These are phyloP conservation scores for Chrysosphaeria jannelii DNA, from an alignment of 2,329 filamentous ascomycete species.

Conservation along the genomic window DNA sequence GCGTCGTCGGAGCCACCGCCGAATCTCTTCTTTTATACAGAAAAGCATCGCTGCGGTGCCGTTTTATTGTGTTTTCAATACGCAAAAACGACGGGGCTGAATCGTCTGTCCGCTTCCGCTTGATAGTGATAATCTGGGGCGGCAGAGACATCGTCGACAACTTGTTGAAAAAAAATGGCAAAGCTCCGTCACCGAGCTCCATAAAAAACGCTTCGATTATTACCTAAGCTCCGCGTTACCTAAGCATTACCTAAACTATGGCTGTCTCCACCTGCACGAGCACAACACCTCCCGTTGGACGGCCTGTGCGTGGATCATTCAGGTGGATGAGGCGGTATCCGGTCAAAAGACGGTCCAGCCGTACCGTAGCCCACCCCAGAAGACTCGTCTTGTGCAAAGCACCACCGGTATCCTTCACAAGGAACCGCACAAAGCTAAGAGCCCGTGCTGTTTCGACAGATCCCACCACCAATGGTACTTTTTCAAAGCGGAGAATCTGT, in stretches of 20 bases:
- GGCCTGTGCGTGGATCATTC: constrained; percentile 31
- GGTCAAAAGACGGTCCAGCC: constrained; percentile 46
- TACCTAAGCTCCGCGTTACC: too few species aligned
- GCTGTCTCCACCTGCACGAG: constrained; percentile 44
- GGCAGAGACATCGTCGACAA: constrained; percentile 23
- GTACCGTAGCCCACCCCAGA: constrained; percentile 67
- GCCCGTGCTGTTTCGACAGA: constrained; percentile 20
- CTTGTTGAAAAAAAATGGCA: constrained; percentile 1
- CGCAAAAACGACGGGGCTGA: constrained; percentile 20
- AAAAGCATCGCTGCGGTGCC: constrained; percentile 20
- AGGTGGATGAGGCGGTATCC: constrained; percentile 58
- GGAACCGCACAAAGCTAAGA: constrained; percentile 50
- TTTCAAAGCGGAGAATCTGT: constrained; percentile 25
- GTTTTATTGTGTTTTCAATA: constrained; percentile 20
- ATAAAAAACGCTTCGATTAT: too few species aligned
- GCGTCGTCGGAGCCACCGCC: constrained; percentile 6
- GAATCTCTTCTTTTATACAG: constrained; percentile 22
- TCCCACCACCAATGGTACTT: constrained; percentile 12
- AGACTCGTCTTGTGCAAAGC: constrained; percentile 40
- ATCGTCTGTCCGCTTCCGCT: constrained; percentile 25
- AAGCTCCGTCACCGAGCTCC: too few species aligned
- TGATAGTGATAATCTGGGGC: constrained; percentile 26
- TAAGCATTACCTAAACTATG: too few species aligned
- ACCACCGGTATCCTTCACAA: constrained; percentile 55
- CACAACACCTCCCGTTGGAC: constrained; percentile 33